Evolutionary conservation across 1,284 basidiomycete species (phyloP).

Genomic region (Malassezia obtusa): DNA sequence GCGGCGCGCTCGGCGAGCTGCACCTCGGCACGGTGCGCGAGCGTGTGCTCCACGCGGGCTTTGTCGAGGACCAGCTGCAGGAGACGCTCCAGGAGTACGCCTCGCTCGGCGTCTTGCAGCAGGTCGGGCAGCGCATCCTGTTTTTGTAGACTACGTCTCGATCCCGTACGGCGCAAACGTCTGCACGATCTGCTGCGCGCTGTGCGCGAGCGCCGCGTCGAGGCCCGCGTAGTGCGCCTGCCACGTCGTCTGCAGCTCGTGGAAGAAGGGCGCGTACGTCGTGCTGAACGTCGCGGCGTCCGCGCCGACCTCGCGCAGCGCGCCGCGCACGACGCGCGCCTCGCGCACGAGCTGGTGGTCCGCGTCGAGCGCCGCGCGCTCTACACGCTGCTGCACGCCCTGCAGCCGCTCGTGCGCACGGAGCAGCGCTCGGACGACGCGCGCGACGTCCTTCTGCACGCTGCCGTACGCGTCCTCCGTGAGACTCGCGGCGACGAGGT

Average conservation of each 20-base stretch:
- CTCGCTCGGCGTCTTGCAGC: slow-evolving; percentile 25
- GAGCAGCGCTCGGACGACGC: slow-evolving; percentile 10
- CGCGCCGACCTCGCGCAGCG: slow-evolving; percentile 7
- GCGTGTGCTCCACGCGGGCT: slow-evolving; percentile 27
- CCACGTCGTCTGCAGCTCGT: slow-evolving; percentile 12
- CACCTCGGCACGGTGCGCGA: slow-evolving; percentile 24
- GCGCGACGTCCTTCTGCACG: slow-evolving; percentile 26
- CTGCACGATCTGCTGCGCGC: slow-evolving; percentile 4
- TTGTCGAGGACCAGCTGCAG: slow-evolving; percentile 30
- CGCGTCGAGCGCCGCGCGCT: slow-evolving; percentile 7
- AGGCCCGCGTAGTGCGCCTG: slow-evolving; percentile 3
- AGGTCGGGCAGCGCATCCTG: slow-evolving; percentile 22
- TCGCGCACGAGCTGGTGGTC: slow-evolving; percentile 15
- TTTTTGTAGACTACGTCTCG: slow-evolving; percentile 19
- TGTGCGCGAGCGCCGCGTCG: not conserved
- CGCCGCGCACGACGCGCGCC: slow-evolving; percentile 4
- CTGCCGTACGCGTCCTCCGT: slow-evolving; percentile 27
- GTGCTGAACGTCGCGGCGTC: slow-evolving; percentile 12
- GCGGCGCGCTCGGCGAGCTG: slow-evolving; percentile 18
- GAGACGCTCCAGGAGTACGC: slow-evolving; percentile 28
- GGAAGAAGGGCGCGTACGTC: slow-evolving; percentile 11
- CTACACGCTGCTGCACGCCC: not conserved
- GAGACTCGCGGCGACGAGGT: slow-evolving; percentile 26
- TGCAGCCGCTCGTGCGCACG: slow-evolving; percentile 9
- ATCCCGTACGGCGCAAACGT: slow-evolving; percentile 9